Evolutionary conservation across 2,329 filamentous ascomycete species (phyloP).

Genomic region (Phaeoacremonium minimum): DNA sequence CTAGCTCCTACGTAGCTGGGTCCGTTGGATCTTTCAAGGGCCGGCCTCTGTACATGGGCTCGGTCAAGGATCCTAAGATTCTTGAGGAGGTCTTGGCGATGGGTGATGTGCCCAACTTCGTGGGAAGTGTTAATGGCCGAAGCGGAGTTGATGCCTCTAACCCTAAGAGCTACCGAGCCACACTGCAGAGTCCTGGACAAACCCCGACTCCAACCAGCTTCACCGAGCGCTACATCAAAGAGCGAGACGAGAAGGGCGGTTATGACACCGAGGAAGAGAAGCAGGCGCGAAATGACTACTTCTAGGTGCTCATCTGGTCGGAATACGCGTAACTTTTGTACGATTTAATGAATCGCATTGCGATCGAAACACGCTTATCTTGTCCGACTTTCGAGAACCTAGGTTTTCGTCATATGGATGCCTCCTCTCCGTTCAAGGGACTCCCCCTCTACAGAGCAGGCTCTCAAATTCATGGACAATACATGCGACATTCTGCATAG

Average conservation of each 20-base stretch:
- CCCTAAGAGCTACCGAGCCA: conserved; percentile 21
- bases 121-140: conserved; percentile 32
- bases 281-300: too few species aligned
- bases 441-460: too few species aligned
- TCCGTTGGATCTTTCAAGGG: conserved; percentile 35
- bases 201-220: too few species aligned
- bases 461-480: too few species aligned
- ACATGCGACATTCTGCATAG: too few species aligned
- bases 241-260: conserved; percentile 5
- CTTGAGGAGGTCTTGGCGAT: conserved; percentile 27
- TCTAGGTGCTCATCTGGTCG: too few species aligned
- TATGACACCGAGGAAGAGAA: conserved; percentile 9
- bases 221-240: conserved; percentile 17
- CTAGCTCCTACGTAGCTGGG: background rate
- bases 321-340: too few species aligned
- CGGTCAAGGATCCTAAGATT: conserved; percentile 7
- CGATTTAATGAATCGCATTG: too few species aligned
- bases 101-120: conserved; percentile 30
- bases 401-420: too few species aligned
- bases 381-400: too few species aligned
- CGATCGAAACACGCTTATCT: too few species aligned
- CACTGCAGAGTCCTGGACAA: conserved; percentile 12
- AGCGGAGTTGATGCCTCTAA: conserved; percentile 20
- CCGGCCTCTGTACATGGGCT: conserved; percentile 20
- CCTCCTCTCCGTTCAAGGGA: too few species aligned